Percentiles rank a stretch among this genome's conserved stretches.
These are phyloP conservation scores for Scorias spongiosa DNA, from an alignment of 2,329 filamentous ascomycete species.

Conservation along the genomic window DNA sequence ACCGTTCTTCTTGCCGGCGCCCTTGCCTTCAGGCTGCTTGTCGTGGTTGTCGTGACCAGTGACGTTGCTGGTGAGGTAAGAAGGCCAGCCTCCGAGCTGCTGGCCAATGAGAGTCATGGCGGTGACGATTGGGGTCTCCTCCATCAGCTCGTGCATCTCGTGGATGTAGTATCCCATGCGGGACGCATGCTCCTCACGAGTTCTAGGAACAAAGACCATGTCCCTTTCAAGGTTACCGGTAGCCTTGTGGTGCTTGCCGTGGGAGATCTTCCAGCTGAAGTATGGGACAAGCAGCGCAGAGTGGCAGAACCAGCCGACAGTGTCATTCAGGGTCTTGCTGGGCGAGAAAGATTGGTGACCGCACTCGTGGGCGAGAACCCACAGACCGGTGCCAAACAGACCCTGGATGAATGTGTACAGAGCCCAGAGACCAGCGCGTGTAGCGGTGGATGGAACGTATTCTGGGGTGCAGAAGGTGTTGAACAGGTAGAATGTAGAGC, in stretches of 20 bases:
- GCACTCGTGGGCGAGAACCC: slow-evolving; percentile 96
- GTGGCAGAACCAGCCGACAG: slow-evolving; percentile 82
- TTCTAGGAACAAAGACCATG: slow-evolving; percentile 98
- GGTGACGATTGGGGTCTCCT: slow-evolving; percentile 85
- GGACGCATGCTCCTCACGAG: slow-evolving; percentile 63
- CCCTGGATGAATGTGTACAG: slow-evolving; percentile 71
- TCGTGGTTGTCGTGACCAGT: slow-evolving; percentile 95
- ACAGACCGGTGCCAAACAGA: slow-evolving; percentile 81
- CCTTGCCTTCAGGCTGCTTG: slow-evolving; percentile 81
- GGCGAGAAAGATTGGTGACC: slow-evolving; percentile 92
- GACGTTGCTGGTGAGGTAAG: slow-evolving; percentile 82
- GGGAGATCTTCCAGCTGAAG: slow-evolving; percentile 98
- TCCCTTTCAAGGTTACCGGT: slow-evolving; percentile 94
- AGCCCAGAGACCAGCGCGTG: slow-evolving; percentile 51
- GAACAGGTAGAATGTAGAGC: slow-evolving; percentile 69
- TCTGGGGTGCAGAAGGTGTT: slow-evolving; percentile 82
- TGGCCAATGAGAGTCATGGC: slow-evolving; percentile 59
- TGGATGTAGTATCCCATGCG: slow-evolving; percentile 60
- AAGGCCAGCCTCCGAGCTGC: slow-evolving; percentile 84
- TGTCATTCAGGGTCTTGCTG: slow-evolving; percentile 82
- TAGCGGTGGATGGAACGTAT: slow-evolving; percentile 53
- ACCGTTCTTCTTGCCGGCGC: slow-evolving; percentile 82
- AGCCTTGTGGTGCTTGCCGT: slow-evolving; percentile 99
- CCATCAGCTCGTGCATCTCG: slow-evolving; percentile 74
- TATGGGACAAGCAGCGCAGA: slow-evolving; percentile 84